Evolutionary conservation across 192 early-diverging fungal genomes (phyloP), one percentile per base, ranked within the genome.

Genomic region (Kickxella alabastrina): DNA sequence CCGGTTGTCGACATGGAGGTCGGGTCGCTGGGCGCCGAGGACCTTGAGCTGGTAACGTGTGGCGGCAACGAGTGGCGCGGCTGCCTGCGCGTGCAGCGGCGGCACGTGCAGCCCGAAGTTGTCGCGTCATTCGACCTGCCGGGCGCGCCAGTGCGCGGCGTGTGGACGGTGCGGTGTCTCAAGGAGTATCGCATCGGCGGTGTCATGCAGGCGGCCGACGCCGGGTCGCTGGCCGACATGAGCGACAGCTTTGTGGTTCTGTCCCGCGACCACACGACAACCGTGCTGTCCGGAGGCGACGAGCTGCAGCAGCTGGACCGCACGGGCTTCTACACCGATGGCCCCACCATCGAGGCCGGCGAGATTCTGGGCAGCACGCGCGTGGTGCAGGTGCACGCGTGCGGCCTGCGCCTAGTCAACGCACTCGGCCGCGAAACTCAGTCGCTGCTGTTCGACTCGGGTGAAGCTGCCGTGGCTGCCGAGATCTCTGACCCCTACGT

Each of bases 401-500:
- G 68, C 14, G 92, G 92, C 0, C 65, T 97, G 12, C 57, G 84
- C 9, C 31, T 93, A 6, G 49, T 96, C 3, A 83, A 91, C 48
- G 75, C 81, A 26, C 43, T 52, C 0, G 73, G 57, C 19, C 56
- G 61, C 29, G 66, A 59, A 23, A 64, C 54, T 19, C 71, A 74
- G 43, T 28, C 59, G 9, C 27, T 65, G 8, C 43, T 28, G 22
- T 31, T 65, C 29, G 52, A 44, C 18, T 14, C 46, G 2, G 52
- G 68, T 14, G 60, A 66, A 4, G 74, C 71, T 42, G 82, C 92
- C 35, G 79, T 89, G 3, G 79, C 81, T 9, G 85, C 88, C 17
- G 81, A 82, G 46, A 85, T 98, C 27, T 56, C 72, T 1, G 90
- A 93, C 62, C 90, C 91, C 1, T 92, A 90, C 47, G 81, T 97